These are phyloP conservation scores for Ganoderma leucocontextum DNA, from an alignment of 1,284 basidiomycete genomes.

Conservation along the genomic window DNA sequence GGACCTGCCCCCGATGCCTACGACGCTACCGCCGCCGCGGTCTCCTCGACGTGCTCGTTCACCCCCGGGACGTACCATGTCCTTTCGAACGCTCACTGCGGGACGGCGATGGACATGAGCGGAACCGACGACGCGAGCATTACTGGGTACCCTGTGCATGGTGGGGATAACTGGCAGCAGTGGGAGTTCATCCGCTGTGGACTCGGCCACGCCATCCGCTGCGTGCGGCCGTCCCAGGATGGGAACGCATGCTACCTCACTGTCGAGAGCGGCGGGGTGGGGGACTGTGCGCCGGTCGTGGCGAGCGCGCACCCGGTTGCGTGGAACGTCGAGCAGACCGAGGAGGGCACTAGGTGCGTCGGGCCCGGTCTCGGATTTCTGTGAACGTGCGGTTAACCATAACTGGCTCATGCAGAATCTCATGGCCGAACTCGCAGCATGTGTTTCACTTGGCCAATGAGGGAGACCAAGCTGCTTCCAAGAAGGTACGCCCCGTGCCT, in stretches of 20 bases:
- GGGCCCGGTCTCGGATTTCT: background rate
- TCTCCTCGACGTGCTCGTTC: background rate
- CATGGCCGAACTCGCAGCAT: slow-evolving; percentile 37
- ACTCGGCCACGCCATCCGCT: slow-evolving; percentile 52
- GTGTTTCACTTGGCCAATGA: slow-evolving; percentile 36
- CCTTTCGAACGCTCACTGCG: slow-evolving; percentile 57
- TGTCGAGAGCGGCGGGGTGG: slow-evolving; percentile 45
- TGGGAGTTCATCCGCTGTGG: slow-evolving; percentile 55
- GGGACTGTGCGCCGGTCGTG: slow-evolving; percentile 42
- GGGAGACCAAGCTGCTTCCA: slow-evolving; percentile 32
- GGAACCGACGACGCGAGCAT: slow-evolving; percentile 55
- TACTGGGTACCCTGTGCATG: slow-evolving; percentile 55
- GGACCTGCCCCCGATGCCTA: slow-evolving; percentile 13
- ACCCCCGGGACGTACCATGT: slow-evolving; percentile 41
- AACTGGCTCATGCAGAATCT: slow-evolving; percentile 24
- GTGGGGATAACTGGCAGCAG: slow-evolving; percentile 61
- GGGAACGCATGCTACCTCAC: slow-evolving; percentile 50
- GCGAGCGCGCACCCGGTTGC: slow-evolving; percentile 43
- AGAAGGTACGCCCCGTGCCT: slow-evolving; percentile 28
- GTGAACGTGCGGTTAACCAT: background rate
- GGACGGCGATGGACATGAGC: slow-evolving; percentile 63
- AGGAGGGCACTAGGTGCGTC: slow-evolving; percentile 34
- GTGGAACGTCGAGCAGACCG: slow-evolving; percentile 37
- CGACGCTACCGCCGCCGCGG: slow-evolving; percentile 25
- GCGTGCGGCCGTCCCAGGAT: slow-evolving; percentile 35